Evolutionary conservation across 192 early-diverging fungal species (phyloP).

Genomic region (Mortierella hygrophila): DNA sequence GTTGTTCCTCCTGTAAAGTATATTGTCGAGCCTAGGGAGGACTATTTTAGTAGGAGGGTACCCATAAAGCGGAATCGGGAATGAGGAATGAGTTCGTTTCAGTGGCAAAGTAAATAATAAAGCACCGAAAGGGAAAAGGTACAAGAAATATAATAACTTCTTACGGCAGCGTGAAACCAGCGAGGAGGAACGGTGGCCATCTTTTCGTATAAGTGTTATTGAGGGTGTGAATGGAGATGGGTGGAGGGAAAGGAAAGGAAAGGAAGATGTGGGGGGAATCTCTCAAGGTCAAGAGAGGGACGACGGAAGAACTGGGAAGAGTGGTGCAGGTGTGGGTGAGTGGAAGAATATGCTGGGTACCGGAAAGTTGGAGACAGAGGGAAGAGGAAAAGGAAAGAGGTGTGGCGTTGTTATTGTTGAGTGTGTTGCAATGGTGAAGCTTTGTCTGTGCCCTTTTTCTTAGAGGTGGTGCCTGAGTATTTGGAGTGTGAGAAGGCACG

Average conservation of each 20-base stretch:
- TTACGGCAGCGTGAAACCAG: conserved; percentile 52
- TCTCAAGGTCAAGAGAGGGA: too few relatives aligned
- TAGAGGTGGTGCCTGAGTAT: neutral
- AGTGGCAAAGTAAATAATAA: neutral
- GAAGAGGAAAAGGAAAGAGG: too few relatives aligned
- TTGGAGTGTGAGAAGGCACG: neutral
- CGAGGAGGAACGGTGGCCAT: conserved; percentile 35
- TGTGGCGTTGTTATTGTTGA: too few relatives aligned
- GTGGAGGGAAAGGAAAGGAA: neutral
- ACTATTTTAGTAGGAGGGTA: neutral
- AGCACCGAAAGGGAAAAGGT: neutral
- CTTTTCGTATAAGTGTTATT: neutral
- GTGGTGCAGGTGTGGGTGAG: neutral
- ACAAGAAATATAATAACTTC: conserved; percentile 8
- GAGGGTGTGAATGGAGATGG: neutral
- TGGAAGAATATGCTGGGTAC: too few relatives aligned
- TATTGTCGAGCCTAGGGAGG: conserved; percentile 19
- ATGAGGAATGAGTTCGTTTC: conserved; percentile 6
- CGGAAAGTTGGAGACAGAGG: too few relatives aligned
- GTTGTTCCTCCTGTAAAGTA: conserved; percentile 47
- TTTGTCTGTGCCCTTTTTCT: too few relatives aligned
- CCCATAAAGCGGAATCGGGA: neutral
- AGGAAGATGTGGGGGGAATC: neutral
- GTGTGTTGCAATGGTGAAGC: too few relatives aligned
- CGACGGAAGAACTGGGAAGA: neutral